These are phyloP conservation scores for Tylopilus intermedius DNA, from an alignment of 768 basidiomycete genomes.

Conservation along the genomic window DNA sequence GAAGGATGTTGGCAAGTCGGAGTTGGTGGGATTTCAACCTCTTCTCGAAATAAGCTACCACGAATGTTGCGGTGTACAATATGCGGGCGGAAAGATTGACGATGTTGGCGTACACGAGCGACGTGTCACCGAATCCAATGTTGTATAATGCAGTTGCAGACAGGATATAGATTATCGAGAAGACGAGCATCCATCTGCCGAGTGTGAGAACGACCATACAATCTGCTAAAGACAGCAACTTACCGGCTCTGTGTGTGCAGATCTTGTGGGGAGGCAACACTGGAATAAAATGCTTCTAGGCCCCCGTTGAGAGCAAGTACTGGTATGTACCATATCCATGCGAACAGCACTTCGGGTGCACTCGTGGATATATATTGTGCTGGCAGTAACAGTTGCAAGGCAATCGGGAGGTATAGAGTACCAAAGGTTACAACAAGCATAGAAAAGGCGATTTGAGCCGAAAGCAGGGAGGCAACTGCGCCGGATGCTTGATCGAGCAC, in stretches of 20 bases:
- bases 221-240: slow-evolving; percentile 11
- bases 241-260: slow-evolving; percentile 65
- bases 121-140: slow-evolving; percentile 54
- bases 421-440: slow-evolving; percentile 72
- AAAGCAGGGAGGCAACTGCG: slow-evolving; percentile 56
- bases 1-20: slow-evolving; percentile 13
- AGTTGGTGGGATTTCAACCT: slow-evolving; percentile 13
- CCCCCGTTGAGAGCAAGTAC: slow-evolving; percentile 86
- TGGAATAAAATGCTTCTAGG: slow-evolving; percentile 85
- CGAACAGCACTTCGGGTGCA: slow-evolving; percentile 68
- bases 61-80: slow-evolving; percentile 52
- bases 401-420: slow-evolving; percentile 66
- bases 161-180: slow-evolving; percentile 63
- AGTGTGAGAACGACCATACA: slow-evolving; percentile 1
- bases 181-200: slow-evolving; percentile 69
- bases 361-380: slow-evolving; percentile 66
- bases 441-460: slow-evolving; percentile 60
- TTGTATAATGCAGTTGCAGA: slow-evolving; percentile 46
- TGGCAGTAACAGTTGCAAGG: slow-evolving; percentile 68
- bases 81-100: slow-evolving; percentile 61
- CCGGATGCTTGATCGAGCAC: slow-evolving; percentile 40
- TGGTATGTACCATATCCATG: slow-evolving; percentile 88
- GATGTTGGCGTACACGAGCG: slow-evolving; percentile 75
- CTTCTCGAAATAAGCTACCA: slow-evolving; percentile 41
- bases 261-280: slow-evolving; percentile 64